Percentiles rank a stretch among this genome's conserved stretches.
Evolutionary conservation across 768 basidiomycete genomes (phyloP).

Genomic region (Pleurotus giganteus): DNA sequence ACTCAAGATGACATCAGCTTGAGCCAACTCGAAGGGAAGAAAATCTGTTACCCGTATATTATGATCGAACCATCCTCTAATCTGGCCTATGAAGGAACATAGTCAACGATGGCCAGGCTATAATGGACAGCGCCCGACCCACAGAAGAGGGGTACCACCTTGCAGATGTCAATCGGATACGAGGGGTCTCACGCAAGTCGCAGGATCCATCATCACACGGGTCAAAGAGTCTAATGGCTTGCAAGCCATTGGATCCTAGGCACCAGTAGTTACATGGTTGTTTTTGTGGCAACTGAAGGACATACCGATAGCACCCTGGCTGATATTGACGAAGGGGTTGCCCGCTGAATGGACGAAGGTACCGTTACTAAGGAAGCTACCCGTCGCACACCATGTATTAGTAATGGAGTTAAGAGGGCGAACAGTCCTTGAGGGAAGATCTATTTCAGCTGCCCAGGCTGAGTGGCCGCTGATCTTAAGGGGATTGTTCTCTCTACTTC

Average conservation of each 20-base stretch:
- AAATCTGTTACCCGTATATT: slow-evolving; percentile 14
- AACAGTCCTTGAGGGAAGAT: slow-evolving; percentile 36
- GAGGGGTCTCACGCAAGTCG: slow-evolving; percentile 34
- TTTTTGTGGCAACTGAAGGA: not conserved
- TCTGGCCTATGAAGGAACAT: slow-evolving; percentile 9
- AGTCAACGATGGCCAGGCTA: not conserved
- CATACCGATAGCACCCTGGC: slow-evolving; percentile 16
- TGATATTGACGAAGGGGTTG: slow-evolving; percentile 11
- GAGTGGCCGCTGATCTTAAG: slow-evolving; percentile 38
- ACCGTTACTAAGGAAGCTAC: slow-evolving; percentile 39
- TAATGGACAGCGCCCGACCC: slow-evolving; percentile 14
- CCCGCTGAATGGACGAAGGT: slow-evolving; percentile 30
- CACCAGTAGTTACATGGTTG: not conserved
- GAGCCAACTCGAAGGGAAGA: not conserved
- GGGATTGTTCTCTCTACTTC: slow-evolving; percentile 30
- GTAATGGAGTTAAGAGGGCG: slow-evolving; percentile 32
- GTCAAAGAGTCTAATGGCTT: slow-evolving; percentile 35
- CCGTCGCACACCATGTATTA: slow-evolving; percentile 44
- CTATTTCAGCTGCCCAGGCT: slow-evolving; percentile 44
- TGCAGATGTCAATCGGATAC: slow-evolving; percentile 30
- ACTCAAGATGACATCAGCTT: not conserved
- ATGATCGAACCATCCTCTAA: slow-evolving; percentile 22
- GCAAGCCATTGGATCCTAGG: slow-evolving; percentile 27
- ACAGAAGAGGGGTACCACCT: slow-evolving; percentile 42
- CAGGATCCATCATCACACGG: slow-evolving; percentile 35